Base-by-base conservation (phyloP, 129 eudicot species). In the Chrysanthemum makinoi region DNA sequence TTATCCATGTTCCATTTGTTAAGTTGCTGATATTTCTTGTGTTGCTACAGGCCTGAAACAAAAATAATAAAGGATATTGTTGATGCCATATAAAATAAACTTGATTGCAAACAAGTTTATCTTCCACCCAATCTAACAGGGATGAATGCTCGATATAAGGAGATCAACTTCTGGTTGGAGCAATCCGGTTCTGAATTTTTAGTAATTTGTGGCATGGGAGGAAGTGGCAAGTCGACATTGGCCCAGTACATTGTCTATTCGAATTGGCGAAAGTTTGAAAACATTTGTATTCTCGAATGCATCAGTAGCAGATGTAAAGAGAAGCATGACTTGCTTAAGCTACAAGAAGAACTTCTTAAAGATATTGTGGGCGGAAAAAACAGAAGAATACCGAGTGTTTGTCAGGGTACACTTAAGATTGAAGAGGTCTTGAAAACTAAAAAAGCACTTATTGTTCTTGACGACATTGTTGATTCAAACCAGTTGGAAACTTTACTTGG, bases 221-320 rank as follows among this genome's bases (percentile, higher is more conserved):
- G 83, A 33, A 68, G 76, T 46, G 83, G 83, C 20, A 80, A 80
- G 67, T 60, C 83, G 13, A 74, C 79, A 3, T 58, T 66, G 33
- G 83, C 75, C 30, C 61, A 68, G 59, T 13, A 26, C 66, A 68
- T 62, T 4, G 26, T 20, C 9, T 10, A 80, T 50, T 43, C 66
- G 14, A 74, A 74, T 43, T 47, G n/a, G 52, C 50, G 20, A 15
- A 60, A 13, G 6, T 80, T 80, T 60, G 75, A 80, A 22, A 62
- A 22, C 1, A 33, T 68, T 9, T 56, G 79, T 48, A 60, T 80
- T 62, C 43, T 80, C 1, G 50, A 62, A 47, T 11, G 50, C 48
- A 33, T 72, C 6, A 48, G 74, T 49, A 60, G 65, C 12, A 44
- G 14, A 48, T 72, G 70, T 4, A 46, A 79, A 51, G 15, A 17